Evolutionary conservation across 768 basidiomycete species (phyloP).

Genomic region (Suillus americanus): DNA sequence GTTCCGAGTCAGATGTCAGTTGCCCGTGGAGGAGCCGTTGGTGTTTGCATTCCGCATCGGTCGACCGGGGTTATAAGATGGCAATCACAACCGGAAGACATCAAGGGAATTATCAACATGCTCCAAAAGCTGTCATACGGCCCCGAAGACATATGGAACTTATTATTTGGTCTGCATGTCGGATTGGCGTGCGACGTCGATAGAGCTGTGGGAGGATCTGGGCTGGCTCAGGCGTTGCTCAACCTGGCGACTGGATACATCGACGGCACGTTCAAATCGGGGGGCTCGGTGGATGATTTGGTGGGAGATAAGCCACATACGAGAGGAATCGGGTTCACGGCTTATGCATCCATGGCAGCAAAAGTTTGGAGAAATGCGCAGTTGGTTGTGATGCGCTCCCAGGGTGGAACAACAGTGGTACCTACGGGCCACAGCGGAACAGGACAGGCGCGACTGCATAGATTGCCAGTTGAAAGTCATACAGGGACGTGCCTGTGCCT

Average conservation of each 20-base stretch:
- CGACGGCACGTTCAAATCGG: background rate
- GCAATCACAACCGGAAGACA: constrained; percentile 7
- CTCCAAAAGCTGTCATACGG: constrained; percentile 3
- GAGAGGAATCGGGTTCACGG: constrained; percentile 7
- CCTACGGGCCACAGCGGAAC: constrained; percentile 1
- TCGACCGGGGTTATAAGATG: constrained; percentile 8
- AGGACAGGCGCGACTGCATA: constrained; percentile 8
- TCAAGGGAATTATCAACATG: constrained; percentile 2
- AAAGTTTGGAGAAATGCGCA: constrained; percentile 5
- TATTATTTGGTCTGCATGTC: constrained; percentile 6
- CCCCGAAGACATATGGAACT: constrained; percentile 6
- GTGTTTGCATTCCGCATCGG: constrained; percentile 8
- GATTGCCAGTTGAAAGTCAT: constrained; percentile 5
- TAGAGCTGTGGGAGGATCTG: constrained; percentile 1
- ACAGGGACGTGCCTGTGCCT: constrained; percentile 2
- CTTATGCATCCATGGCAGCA: constrained; percentile 7
- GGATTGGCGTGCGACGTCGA: constrained; percentile 6
- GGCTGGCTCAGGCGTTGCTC: constrained; percentile 5
- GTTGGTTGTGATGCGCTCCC: constrained; percentile 5
- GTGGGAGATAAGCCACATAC: constrained; percentile 6
- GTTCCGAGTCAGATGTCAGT: background rate
- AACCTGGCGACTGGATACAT: constrained; percentile 2
- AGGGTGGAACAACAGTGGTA: constrained; percentile 7
- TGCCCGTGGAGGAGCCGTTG: constrained; percentile 1
- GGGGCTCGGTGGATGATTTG: constrained; percentile 2